phyloP scores from a whole-genome alignment of 2,329 filamentous ascomycete species.

The Cryphonectria parasitica region DNA sequence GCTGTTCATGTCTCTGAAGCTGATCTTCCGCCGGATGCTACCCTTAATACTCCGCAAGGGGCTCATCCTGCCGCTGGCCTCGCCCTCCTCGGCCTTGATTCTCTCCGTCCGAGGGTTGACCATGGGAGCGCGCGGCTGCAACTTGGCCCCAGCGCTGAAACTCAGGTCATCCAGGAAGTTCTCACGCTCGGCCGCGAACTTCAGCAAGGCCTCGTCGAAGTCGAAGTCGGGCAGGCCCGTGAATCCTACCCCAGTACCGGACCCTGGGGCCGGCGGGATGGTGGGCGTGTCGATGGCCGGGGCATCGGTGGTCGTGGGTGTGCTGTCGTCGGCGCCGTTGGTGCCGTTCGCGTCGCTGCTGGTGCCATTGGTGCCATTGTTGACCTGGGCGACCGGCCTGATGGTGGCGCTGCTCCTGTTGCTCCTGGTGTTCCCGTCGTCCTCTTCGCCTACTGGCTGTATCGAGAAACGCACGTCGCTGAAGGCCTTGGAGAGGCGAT shows the following conservation, averaged over 20 bases:
- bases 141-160: conserved; percentile 81
- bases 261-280: neutral
- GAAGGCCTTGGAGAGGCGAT: conserved; percentile 59
- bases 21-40: conserved; percentile 89
- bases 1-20: conserved; percentile 93
- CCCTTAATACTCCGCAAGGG: conserved; percentile 69
- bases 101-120: conserved; percentile 81
- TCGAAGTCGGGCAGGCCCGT: conserved; percentile 69
- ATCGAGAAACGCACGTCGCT: conserved; percentile 56
- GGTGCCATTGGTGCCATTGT: conserved; percentile 29
- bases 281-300: neutral
- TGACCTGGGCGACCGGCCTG: conserved; percentile 44
- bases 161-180: conserved; percentile 90
- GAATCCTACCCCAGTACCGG: conserved; percentile 37
- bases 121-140: conserved; percentile 70
- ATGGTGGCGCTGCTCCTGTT: conserved; percentile 71
- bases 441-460: conserved; percentile 57
- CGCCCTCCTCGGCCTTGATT: conserved; percentile 74
- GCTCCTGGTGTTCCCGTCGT: conserved; percentile 61
- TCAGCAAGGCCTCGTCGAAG: conserved; percentile 89
- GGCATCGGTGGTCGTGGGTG: conserved; percentile 26
- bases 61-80: conserved; percentile 56
- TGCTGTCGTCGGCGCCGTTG: conserved; percentile 34
- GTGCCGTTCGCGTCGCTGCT: conserved; percentile 30
- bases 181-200: conserved; percentile 95